phyloP scores from a whole-genome alignment of 345 rosid species.

The Murraya koenigii region DNA sequence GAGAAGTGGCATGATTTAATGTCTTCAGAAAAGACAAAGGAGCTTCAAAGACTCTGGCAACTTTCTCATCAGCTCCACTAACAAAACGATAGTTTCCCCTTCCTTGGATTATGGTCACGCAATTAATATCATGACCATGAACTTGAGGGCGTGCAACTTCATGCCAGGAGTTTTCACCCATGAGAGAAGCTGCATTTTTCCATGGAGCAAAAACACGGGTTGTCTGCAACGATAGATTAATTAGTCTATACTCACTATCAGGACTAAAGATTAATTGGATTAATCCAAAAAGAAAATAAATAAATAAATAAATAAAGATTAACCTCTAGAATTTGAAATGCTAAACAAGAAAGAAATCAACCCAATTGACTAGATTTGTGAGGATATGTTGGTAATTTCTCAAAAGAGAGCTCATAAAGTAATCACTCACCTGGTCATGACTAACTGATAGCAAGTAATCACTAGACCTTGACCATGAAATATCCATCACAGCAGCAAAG shows the following conservation, averaged over 20 bases:
- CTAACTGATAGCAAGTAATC: slow-evolving; percentile 85
- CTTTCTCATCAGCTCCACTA: slow-evolving; percentile 99
- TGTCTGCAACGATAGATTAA: slow-evolving; percentile 46
- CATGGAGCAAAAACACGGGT: slow-evolving; percentile 81
- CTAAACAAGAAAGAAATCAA: neutral
- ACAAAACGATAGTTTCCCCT: slow-evolving; percentile 86
- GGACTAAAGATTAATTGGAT: neutral
- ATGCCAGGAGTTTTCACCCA: slow-evolving; percentile 59
- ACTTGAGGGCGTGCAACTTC: slow-evolving; percentile 95
- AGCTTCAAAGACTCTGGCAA: slow-evolving; percentile 91
- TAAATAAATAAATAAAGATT: neutral
- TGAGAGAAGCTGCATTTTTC: slow-evolving; percentile 43
- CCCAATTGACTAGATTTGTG: neutral
- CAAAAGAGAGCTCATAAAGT: no score
- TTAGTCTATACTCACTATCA: neutral
- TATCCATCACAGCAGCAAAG: slow-evolving; percentile 77
- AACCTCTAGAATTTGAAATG: neutral
- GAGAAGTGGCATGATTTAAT: slow-evolving; percentile 53
- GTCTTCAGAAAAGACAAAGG: slow-evolving; percentile 83
- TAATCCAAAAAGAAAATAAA: neutral
- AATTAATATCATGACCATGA: slow-evolving; percentile 95
- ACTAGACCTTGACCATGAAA: slow-evolving; percentile 73
- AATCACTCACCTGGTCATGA: slow-evolving; percentile 73
- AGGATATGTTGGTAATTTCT: neutral
- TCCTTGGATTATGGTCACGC: slow-evolving; percentile 73